A percentile compares a stretch with the other conserved stretches of the same genome.
These are phyloP conservation scores for Colletotrichum tropicale DNA, from an alignment of 2,329 filamentous ascomycete species.

Conservation along the genomic window DNA sequence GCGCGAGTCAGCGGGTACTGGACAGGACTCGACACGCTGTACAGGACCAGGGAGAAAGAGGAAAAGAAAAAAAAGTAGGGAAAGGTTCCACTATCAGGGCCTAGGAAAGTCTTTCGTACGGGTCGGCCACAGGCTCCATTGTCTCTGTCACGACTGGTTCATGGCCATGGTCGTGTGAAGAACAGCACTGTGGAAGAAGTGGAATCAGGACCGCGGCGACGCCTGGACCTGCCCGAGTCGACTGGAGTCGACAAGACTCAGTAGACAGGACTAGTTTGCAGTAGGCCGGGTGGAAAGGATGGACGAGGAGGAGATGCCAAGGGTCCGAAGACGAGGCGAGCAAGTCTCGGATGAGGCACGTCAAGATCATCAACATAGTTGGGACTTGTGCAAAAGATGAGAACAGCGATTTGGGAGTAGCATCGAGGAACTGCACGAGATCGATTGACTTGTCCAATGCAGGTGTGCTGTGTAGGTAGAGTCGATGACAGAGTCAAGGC, in stretches of 20 bases:
- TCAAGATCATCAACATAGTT: neutral
- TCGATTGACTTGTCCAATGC: neutral
- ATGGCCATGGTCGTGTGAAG: neutral
- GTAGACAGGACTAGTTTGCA: neutral
- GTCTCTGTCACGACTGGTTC: neutral
- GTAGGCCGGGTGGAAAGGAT: neutral
- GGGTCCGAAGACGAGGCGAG: neutral
- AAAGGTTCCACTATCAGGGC: neutral
- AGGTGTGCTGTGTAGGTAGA: neutral
- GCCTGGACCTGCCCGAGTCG: neutral
- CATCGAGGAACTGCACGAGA: neutral
- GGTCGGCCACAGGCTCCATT: neutral
- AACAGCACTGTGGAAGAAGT: neutral
- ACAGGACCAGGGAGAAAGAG: neutral
- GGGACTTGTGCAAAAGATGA: neutral
- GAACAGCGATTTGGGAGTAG: neutral
- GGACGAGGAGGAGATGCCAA: neutral
- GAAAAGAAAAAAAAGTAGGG: neutral
- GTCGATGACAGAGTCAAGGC: neutral
- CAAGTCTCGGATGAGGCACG: neutral
- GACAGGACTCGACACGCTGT: conserved; percentile 10
- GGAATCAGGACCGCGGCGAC: neutral
- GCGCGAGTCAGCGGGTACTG: conserved; percentile 10
- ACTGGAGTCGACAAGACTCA: neutral
- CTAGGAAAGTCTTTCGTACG: neutral